Base-by-base conservation (phyloP, 208 protist species). In the Tritrichomonas musculus region DNA sequence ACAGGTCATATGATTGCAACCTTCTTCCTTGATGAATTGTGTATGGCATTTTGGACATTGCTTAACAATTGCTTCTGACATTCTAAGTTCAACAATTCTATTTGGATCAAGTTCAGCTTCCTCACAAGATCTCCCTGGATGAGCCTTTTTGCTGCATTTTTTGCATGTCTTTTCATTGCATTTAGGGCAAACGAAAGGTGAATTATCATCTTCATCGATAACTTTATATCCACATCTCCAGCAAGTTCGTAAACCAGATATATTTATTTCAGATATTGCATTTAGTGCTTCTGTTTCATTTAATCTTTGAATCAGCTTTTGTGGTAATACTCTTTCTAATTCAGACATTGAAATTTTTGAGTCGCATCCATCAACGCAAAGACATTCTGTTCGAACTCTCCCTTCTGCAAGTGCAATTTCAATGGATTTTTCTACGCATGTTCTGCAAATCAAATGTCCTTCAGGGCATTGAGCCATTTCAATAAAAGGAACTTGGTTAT, bases 401-500 rank as follows among this genome's bases (percentile, higher is more conserved):
- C 73, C 73, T 50, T 82, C 73, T n/a, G 73, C 47, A n/a, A 82
- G 47, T 50, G 41, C n/a, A 53, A 41, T 82, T 82, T 82, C 73
- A 11, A 82, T 82, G 20, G n/a, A 30, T 82, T 53, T 82, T 20
- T 30, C 25, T 20, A 82, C 73, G 25, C 73, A 82, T 8, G 47
- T 25, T 50, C n/a, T 50, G 41, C 73, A 82, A 30, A 82, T 53
- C 47, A 82, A 1, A 36, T 82, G 73, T n/a, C 73, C 73, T 53
- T 82, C 73, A 22, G 73, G 73, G 30, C 73, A 82, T 50, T 82
- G 73, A 47, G 50, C n/a, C 8, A 25, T 53, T 20, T 41, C 0
- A n/a, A 53, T 41, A 20, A 82, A 50, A 53, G 73, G 73, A 82
- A 47, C 33, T 50, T 82, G 39, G 50, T 41, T 53, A 36, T 53